Evolutionary conservation across 306 rosid species (phyloP), one percentile per base, ranked within the genome.

Genomic region (Vigna angularis): DNA sequence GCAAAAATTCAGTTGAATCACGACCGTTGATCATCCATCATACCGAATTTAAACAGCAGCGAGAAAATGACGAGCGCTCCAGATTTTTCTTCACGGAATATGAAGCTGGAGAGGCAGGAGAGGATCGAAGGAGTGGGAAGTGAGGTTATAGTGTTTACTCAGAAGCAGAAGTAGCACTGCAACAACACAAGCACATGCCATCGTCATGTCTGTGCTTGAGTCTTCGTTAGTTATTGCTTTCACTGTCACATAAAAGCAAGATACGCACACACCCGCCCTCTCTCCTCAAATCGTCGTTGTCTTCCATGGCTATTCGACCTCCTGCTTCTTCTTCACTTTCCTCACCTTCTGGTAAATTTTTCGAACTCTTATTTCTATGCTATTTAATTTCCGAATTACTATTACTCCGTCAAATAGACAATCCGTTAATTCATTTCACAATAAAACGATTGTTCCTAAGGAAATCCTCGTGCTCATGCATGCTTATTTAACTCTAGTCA

Each of bases 271-370:
- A 17, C 62, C 36, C 38, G 8, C 6, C 28, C 28, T 38, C 71
- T 14, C 34, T 36, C 38, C 55, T 36, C 51, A 70, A 51, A 70
- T 36, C 75, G 38, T 51, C 40, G 12, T 20, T 17, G 6, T 49
- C 61, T 18, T 55, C 32, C 47, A 70, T 70, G 59, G 61, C 61
- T 70, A 70, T 49, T 50, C 17, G 56, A 12, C 52, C 22, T 55
- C 50, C 53, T 47, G 34, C 76, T 56, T 62, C 52, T 65, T 59
- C 81, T 55, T 48, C 22, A 17, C 67, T 55, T 76, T 24, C 76
- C 45, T 57, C 77, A 62, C 16, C 73, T 34, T 56, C 77, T 57
- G 77, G 77, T 69, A 13, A 4, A 22, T 68, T 1, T 44, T 66
- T 42, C 53, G 1, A 5, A 0, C 38, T 22, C 59, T 49, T 48